Percentiles rank a stretch among this genome's conserved stretches.
Evolutionary conservation across 208 protist genomes (phyloP).

Genomic region (Porcisia deanei): DNA sequence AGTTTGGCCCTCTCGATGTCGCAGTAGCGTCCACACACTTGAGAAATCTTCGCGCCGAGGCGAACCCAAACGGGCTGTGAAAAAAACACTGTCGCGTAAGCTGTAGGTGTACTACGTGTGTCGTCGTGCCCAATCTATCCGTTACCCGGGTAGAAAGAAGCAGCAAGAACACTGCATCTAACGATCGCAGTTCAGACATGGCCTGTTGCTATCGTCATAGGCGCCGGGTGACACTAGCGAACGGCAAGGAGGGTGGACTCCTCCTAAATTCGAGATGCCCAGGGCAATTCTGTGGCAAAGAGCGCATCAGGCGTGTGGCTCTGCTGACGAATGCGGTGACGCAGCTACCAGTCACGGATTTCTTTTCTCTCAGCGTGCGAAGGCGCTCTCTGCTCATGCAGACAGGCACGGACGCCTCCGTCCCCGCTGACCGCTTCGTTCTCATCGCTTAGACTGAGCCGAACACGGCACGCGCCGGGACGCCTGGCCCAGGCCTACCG

Average conservation of each 20-base stretch:
- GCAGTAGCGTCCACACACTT: conserved; percentile 14
- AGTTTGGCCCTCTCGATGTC: not conserved
- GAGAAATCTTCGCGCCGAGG: conserved; percentile 1
- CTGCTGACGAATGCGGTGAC: not conserved
- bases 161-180: no score
- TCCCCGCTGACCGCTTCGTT: conserved; percentile 24
- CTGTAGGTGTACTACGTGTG: not conserved
- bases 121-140: not conserved
- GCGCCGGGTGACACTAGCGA: not conserved
- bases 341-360: conserved; percentile 9
- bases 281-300: conserved; percentile 27
- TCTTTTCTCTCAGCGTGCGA: conserved; percentile 29
- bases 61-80: not conserved
- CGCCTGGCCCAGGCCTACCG: conserved; percentile 9
- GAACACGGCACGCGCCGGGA: conserved; percentile 5
- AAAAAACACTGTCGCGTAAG: conserved; percentile 4
- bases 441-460: not conserved
- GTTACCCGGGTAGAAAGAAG: not conserved
- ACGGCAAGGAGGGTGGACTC: conserved; percentile 16
- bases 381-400: conserved; percentile 2
- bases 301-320: conserved; percentile 21
- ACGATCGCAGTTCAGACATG: no score
- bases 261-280: conserved; percentile 21
- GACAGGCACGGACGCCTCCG: conserved; percentile 15
- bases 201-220: not conserved